phyloP scores from a whole-genome alignment of 805 yeast species.

The Barnettozyma salicaria region DNA sequence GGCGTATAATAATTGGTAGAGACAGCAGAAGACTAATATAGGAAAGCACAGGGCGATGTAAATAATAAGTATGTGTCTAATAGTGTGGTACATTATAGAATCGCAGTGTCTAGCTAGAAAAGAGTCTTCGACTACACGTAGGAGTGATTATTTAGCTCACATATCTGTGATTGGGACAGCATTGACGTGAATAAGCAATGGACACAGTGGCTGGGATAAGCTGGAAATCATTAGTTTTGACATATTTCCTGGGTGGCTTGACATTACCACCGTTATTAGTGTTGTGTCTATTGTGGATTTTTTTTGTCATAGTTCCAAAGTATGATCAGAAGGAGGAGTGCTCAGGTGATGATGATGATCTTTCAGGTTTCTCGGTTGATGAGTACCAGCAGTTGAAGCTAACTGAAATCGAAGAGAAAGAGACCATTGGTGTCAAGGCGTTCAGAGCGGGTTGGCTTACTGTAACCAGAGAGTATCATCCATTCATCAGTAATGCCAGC shows the following conservation, averaged over 20 bases:
- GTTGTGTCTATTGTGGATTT: conserved; percentile 33
- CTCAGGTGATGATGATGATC: conserved; percentile 21
- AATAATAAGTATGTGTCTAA: too few relatives aligned
- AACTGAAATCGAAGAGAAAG: conserved; percentile 58
- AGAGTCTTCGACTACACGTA: too few relatives aligned
- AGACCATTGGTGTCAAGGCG: conserved; percentile 57
- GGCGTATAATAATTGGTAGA: too few relatives aligned
- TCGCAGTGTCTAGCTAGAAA: too few relatives aligned
- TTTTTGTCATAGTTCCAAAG: conserved; percentile 27
- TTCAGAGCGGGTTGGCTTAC: conserved; percentile 72
- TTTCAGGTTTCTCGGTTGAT: conserved; percentile 17
- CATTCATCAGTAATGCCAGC: conserved; percentile 34
- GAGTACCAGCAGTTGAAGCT: conserved; percentile 42
- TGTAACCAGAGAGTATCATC: conserved; percentile 73
- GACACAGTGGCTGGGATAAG: conserved; percentile 18
- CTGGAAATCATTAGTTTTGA: conserved; percentile 25
- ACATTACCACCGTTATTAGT: conserved; percentile 66
- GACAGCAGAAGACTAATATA: too few relatives aligned
- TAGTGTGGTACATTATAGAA: too few relatives aligned
- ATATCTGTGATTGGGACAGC: too few relatives aligned
- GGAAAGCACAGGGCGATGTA: too few relatives aligned
- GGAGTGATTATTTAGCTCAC: too few relatives aligned
- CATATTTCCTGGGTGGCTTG: conserved; percentile 72
- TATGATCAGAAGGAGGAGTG: conserved; percentile 23
- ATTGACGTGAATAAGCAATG: too few relatives aligned